Percentiles rank a stretch among this genome's conserved stretches.
phyloP scores from a whole-genome alignment of 345 rosid genomes.

The Gossypioides kirkii region DNA sequence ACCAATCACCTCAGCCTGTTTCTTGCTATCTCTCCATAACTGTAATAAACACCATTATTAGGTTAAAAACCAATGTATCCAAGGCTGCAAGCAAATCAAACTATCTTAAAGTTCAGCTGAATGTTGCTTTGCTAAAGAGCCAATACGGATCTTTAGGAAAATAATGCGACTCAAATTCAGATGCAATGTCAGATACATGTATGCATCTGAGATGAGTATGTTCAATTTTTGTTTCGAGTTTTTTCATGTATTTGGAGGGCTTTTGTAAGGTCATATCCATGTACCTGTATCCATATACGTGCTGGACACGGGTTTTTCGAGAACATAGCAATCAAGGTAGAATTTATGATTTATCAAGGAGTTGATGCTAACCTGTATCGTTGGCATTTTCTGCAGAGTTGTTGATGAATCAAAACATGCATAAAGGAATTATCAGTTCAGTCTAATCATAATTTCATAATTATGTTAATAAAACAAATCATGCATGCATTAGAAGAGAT shows the following conservation, averaged over 20 bases:
- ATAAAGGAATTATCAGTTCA: slow-evolving; percentile 17
- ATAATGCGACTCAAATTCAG: too few species aligned
- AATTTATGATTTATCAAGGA: neutral
- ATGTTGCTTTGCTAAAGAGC: too few species aligned
- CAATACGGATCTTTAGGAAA: too few species aligned
- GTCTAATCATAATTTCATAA: slow-evolving; percentile 16
- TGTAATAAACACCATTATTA: slow-evolving; percentile 20
- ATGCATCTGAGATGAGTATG: neutral
- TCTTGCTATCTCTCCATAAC: slow-evolving; percentile 78
- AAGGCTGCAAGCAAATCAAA: neutral
- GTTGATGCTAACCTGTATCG: slow-evolving; percentile 58
- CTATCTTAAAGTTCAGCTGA: neutral
- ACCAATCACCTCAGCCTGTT: slow-evolving; percentile 78
- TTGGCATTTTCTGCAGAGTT: slow-evolving; percentile 84
- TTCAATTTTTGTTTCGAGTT: too few species aligned
- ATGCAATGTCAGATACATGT: neutral
- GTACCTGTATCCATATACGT: too few species aligned
- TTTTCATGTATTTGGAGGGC: too few species aligned
- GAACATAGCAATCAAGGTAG: neutral
- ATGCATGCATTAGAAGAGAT: neutral
- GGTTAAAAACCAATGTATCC: neutral
- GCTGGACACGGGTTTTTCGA: too few species aligned
- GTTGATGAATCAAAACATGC: slow-evolving; percentile 19
- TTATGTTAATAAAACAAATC: slow-evolving; percentile 2
- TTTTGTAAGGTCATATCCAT: too few species aligned